Evolutionary conservation across 2,329 filamentous ascomycete species (phyloP), one percentile per base, ranked within the genome.

Genomic region (Aspergillus unguis): DNA sequence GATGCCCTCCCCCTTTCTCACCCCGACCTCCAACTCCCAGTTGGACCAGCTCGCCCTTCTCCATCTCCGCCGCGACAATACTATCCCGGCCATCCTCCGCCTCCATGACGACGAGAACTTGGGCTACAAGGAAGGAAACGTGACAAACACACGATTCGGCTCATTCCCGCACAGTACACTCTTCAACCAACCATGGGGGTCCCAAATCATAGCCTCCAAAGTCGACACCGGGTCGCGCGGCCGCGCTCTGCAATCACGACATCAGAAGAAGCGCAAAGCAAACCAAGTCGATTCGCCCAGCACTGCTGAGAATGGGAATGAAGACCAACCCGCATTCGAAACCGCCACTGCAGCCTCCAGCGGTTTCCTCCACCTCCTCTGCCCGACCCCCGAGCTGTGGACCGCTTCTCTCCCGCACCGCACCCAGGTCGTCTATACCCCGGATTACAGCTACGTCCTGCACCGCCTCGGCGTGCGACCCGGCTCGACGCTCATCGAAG

Each of bases 141-240:
- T 90, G 2, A 84, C 92, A 49, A 97, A 96, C 74, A 99, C 92
- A 1, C 85, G 92, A 41, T 99, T 96, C 65, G 94, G 94, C 44
- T 96, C 92, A 0, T 92, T 91, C 55, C 88, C 89, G 0, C 89
- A 92, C 67, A 87, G 82, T 8, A 92, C 88, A 0, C 74, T 92
- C 42, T 80, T 96, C 50, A 79, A 84, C 4, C 78, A 91, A 49
- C 87, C 89, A 38, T 97, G 92, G 92, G 94, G 94, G 28, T 90
- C 88, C 5, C 94, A 97, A 69, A 85, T 97, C 25, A 82, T 90
- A 43, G 94, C 94, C 6, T 96, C 91, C 1, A 84, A 86, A 31
- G 91, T 96, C 52, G 90, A 96, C 65, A 96, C 92, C 0, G 91
- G 92, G 9, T 94, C 90, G 62, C 90, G 90, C 32, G 82, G 87